Evolutionary conservation across 1,284 basidiomycete genomes (phyloP).

Genomic region (Vanrija sp.): DNA sequence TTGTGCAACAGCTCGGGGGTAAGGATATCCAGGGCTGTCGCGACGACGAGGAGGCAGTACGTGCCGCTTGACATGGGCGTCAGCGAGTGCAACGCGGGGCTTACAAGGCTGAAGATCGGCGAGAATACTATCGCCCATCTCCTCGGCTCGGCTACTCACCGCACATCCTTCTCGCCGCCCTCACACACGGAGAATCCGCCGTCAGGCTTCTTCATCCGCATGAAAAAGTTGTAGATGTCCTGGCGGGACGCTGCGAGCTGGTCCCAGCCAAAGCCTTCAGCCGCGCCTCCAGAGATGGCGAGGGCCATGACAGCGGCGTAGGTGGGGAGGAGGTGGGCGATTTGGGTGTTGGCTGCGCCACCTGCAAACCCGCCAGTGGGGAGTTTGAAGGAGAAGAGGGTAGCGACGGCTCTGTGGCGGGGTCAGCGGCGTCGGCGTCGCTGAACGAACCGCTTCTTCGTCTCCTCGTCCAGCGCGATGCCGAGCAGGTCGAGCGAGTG

Average conservation of each 20-base stretch:
- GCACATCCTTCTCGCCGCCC: constrained; percentile 88
- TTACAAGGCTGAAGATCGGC: constrained; percentile 1
- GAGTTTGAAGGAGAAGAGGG: constrained; percentile 71
- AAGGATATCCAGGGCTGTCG: constrained; percentile 69
- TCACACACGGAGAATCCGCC: constrained; percentile 88
- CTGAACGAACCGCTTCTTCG: constrained; percentile 63
- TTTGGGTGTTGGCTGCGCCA: constrained; percentile 70
- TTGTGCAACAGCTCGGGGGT: constrained; percentile 75
- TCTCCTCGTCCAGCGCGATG: constrained; percentile 67
- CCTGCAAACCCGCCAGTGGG: constrained; percentile 85
- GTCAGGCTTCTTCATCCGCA: constrained; percentile 88
- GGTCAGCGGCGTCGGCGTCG: not conserved
- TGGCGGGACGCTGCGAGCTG: constrained; percentile 63
- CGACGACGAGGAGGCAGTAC: constrained; percentile 71
- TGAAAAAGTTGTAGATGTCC: constrained; percentile 81
- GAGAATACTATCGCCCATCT: constrained; percentile 20
- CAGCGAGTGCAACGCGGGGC: constrained; percentile 24
- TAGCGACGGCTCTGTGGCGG: constrained; percentile 45
- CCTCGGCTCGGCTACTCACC: constrained; percentile 53
- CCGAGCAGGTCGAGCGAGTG: constrained; percentile 75
- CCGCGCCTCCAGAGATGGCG: constrained; percentile 67
- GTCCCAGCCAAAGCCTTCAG: constrained; percentile 69
- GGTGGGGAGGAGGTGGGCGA: constrained; percentile 81
- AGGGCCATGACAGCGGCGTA: constrained; percentile 84
- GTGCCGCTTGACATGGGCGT: constrained; percentile 56